A percentile compares a stretch with the other conserved stretches of the same genome.
Evolutionary conservation across 2,329 filamentous ascomycete genomes (phyloP).

Genomic region (Apiospora malaysiana): DNA sequence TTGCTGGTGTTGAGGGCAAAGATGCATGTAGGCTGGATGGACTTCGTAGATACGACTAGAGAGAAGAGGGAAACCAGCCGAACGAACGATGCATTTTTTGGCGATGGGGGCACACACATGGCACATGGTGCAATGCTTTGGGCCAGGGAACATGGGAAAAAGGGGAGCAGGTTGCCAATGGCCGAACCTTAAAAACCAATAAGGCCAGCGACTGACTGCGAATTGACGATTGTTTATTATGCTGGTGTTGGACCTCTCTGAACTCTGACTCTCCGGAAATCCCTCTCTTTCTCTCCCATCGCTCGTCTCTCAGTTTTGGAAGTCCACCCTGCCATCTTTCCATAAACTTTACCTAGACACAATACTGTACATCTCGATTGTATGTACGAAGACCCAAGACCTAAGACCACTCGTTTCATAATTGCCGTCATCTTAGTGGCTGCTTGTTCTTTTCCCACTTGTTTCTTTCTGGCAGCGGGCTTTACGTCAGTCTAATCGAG

Average conservation of each 20-base stretch:
- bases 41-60: neutral
- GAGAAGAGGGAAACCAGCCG: neutral
- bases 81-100: neutral
- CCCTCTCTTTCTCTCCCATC: neutral
- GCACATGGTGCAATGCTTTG: conserved; percentile 7
- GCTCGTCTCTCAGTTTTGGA: neutral
- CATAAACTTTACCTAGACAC: neutral
- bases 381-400: neutral
- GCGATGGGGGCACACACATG: too few species aligned
- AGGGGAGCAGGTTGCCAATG: neutral
- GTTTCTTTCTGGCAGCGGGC: conserved; percentile 7
- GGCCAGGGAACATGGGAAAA: neutral
- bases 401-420: neutral
- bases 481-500: conserved; percentile 11
- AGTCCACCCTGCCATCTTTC: too few species aligned
- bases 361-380: neutral
- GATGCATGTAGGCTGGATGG: neutral
- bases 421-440: conserved; percentile 2
- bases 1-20: neutral
- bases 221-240: conserved; percentile 4
- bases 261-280: neutral
- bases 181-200: conserved; percentile 8
- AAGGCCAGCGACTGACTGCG: neutral
- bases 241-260: neutral
- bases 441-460: neutral